Percentiles rank a stretch among this genome's conserved stretches.
These are phyloP conservation scores for Vickermania spadyakhi DNA, from an alignment of 208 protist species.

Conservation along the genomic window DNA sequence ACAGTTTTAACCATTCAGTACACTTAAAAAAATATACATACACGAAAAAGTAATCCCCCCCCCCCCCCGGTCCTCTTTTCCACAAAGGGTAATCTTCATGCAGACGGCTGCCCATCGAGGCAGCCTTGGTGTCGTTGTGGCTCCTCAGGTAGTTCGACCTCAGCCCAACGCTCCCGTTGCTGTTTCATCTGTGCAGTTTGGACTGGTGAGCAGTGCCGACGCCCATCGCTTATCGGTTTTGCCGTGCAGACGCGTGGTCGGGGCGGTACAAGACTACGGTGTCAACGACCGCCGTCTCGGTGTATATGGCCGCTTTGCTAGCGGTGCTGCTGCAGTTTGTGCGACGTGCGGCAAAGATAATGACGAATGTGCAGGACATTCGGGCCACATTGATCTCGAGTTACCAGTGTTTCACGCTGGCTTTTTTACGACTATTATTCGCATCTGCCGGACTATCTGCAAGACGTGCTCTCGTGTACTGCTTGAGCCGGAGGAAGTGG, in stretches of 20 bases:
- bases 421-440: constrained; percentile 92
- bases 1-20: no score
- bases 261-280: constrained; percentile 53
- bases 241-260: constrained; percentile 67
- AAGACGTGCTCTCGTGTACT: constrained; percentile 94
- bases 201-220: constrained; percentile 78
- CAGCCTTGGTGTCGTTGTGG: neutral
- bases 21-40: no score
- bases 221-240: constrained; percentile 79
- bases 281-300: constrained; percentile 91
- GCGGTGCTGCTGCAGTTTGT: constrained; percentile 60
- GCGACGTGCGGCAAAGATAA: constrained; percentile 89
- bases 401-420: constrained; percentile 98
- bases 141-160: constrained; percentile 41
- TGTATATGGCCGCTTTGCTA: constrained; percentile 63
- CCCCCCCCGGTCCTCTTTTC: no score
- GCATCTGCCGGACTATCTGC: constrained; percentile 96
- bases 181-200: constrained; percentile 83
- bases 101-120: no score
- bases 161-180: constrained; percentile 44
- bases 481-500: constrained; percentile 70
- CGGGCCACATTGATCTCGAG: constrained; percentile 96
- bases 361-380: constrained; percentile 97
- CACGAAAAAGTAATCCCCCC: no score
- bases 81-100: no score